These are phyloP conservation scores for Turritis glabra DNA, from an alignment of 345 rosid genomes.

Conservation along the genomic window DNA sequence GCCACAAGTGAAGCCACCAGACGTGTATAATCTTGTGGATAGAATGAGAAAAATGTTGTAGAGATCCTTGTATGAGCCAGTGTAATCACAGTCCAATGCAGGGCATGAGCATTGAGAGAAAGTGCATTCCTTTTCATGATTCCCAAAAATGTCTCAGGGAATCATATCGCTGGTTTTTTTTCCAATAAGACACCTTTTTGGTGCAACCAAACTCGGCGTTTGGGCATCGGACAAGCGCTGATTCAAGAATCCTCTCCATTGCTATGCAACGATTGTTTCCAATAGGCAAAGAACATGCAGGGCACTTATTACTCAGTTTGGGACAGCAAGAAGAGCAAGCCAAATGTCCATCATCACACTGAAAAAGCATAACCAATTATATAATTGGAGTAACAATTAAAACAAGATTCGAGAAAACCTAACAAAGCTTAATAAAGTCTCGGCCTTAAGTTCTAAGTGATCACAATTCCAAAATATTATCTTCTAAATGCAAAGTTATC, in stretches of 20 bases:
- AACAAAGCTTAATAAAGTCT: too few species aligned
- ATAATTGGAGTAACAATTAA: too few species aligned
- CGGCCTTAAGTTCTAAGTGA: background rate
- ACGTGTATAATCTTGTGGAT: background rate
- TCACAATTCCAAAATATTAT: background rate
- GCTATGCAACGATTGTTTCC: background rate
- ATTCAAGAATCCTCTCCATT: background rate
- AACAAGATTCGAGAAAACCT: too few species aligned
- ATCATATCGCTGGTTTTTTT: too few species aligned
- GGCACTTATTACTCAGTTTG: background rate
- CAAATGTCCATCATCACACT: too few species aligned
- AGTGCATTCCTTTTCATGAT: background rate
- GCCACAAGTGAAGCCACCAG: background rate
- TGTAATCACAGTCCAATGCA: background rate
- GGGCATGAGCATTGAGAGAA: background rate
- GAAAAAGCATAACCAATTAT: too few species aligned
- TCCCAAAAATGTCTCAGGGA: too few species aligned
- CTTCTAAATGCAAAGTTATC: too few species aligned
- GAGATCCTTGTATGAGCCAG: background rate
- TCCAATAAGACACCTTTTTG: background rate
- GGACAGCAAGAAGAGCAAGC: too few species aligned
- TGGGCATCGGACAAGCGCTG: background rate
- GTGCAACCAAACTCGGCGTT: background rate
- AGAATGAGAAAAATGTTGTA: background rate
- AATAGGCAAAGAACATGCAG: background rate